These are phyloP conservation scores for Kregervanrija pseudodelftensis DNA, from an alignment of 805 yeast genomes.

Conservation along the genomic window DNA sequence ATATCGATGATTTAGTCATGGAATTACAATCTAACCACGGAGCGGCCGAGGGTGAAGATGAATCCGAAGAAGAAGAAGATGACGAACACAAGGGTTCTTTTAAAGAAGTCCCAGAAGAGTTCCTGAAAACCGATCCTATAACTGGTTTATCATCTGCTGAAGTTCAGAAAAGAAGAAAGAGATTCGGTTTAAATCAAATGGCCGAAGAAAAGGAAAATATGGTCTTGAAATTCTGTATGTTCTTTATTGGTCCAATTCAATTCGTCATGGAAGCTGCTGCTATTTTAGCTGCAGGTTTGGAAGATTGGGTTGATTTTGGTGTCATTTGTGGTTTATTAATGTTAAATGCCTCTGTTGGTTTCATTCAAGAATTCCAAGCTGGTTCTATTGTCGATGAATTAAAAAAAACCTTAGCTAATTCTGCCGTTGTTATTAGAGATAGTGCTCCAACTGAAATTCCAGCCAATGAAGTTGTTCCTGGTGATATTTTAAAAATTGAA, in stretches of 20 bases:
- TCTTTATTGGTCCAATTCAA: slow-evolving; percentile 93
- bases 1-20: slow-evolving; percentile 64
- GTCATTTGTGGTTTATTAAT: slow-evolving; percentile 83
- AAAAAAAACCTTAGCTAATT: slow-evolving; percentile 89
- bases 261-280: slow-evolving; percentile 98
- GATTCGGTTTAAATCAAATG: slow-evolving; percentile 86
- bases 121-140: slow-evolving; percentile 73
- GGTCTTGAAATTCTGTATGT: slow-evolving; percentile 71
- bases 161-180: slow-evolving; percentile 77
- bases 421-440: slow-evolving; percentile 81
- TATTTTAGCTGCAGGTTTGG: slow-evolving; percentile 88
- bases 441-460: slow-evolving; percentile 70
- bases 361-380: slow-evolving; percentile 95
- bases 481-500: slow-evolving; percentile 88
- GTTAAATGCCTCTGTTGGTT: slow-evolving; percentile 91
- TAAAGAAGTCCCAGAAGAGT: slow-evolving; percentile 79
- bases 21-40: slow-evolving; percentile 72
- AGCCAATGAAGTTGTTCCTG: slow-evolving; percentile 86
- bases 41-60: slow-evolving; percentile 42
- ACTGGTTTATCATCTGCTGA: slow-evolving; percentile 73
- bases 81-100: slow-evolving; percentile 45
- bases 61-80: slow-evolving; percentile 47
- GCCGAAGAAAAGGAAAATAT: slow-evolving; percentile 80
- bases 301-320: slow-evolving; percentile 99
- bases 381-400: slow-evolving; percentile 96